These are phyloP conservation scores for Talaromyces sp. DNA, from an alignment of 2,329 filamentous ascomycete species.

Conservation along the genomic window DNA sequence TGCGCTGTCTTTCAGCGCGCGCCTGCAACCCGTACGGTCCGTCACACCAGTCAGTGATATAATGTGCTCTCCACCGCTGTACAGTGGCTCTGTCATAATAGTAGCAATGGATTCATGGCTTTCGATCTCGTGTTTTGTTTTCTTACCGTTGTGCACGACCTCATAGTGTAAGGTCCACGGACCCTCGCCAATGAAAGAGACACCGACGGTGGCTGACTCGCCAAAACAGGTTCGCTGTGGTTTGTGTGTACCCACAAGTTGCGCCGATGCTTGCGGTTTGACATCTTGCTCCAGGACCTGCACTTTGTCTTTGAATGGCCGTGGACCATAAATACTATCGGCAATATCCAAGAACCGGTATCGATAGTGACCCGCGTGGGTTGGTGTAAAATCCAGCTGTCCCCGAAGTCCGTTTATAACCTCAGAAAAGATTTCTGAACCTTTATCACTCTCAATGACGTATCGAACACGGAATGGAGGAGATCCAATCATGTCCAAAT, in stretches of 20 bases:
- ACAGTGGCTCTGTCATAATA: conserved; percentile 71
- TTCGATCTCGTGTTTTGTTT: conserved; percentile 64
- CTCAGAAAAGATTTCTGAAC: conserved; percentile 53
- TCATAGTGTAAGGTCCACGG: conserved; percentile 93
- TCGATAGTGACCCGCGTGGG: conserved; percentile 75
- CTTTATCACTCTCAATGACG: conserved; percentile 61
- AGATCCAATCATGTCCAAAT: conserved; percentile 85
- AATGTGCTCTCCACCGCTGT: conserved; percentile 84
- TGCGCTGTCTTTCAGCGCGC: conserved; percentile 76
- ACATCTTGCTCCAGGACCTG: conserved; percentile 80
- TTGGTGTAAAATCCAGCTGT: conserved; percentile 79
- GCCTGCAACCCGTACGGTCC: conserved; percentile 82
- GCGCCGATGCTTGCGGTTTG: conserved; percentile 82
- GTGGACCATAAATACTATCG: conserved; percentile 73
- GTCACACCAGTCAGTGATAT: conserved; percentile 81
- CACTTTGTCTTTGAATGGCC: conserved; percentile 59
- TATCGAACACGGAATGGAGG: conserved; percentile 87
- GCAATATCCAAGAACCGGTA: conserved; percentile 80
- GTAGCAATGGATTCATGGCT: conserved; percentile 63
- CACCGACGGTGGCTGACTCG: conserved; percentile 69
- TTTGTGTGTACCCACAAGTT: conserved; percentile 57
- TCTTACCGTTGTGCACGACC: conserved; percentile 81
- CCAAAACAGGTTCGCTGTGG: conserved; percentile 73
- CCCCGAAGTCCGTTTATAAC: conserved; percentile 69
- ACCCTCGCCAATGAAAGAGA: conserved; percentile 73